Evolutionary conservation across 2,329 filamentous ascomycete species (phyloP), one percentile per base, ranked within the genome.

Genomic region (Cytospora piceicola): DNA sequence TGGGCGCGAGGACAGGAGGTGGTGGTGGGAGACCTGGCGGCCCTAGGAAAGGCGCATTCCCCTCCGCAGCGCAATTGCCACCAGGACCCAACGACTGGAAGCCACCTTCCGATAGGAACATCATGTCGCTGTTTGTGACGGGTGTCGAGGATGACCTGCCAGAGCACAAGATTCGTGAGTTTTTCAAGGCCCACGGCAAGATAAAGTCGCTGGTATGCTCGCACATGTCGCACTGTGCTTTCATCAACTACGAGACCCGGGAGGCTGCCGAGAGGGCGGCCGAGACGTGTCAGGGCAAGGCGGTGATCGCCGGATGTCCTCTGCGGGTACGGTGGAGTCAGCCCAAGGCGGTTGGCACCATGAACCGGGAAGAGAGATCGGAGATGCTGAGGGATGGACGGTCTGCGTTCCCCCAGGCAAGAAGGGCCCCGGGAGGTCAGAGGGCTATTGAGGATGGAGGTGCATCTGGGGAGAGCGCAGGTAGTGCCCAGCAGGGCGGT

Each of bases 91-190:
- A 92, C 73, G 95, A 99, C 77, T 96, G 94, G 78, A 78, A 90
- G 2, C 95, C 95, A 0, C 96, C 95, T 0, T 80, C 86, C 3
- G 94, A 99, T 74, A 85, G 82, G 64, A 95, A 92, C 67, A 90
- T 99, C 75, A 96, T 92, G 72, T 97, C 94, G 0, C 85, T 99
- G 0, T 99, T 99, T 74, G 85, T 98, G 34, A 97, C 94, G 0
- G 96, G 95, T 11, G 88, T 99, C 2, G 95, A 99, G 77, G 95
- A 99, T 75, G 95, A 99, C 73, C 83, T 99, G 8, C 94, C 94
- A 2, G 95, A 99, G 77, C 89, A 94, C 78, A 93, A 94, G 73
- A 83, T 99, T 30, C 91, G 95, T 57, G 90, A 93, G 2, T 95
- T 96, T 77, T 99, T 99, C 81, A 88, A 92, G 67, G 86, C 87